Percentiles rank a stretch among this genome's conserved stretches.
Conservation (phyloP, 345 rosid species). For the Noccaea bulbosa region DNA sequence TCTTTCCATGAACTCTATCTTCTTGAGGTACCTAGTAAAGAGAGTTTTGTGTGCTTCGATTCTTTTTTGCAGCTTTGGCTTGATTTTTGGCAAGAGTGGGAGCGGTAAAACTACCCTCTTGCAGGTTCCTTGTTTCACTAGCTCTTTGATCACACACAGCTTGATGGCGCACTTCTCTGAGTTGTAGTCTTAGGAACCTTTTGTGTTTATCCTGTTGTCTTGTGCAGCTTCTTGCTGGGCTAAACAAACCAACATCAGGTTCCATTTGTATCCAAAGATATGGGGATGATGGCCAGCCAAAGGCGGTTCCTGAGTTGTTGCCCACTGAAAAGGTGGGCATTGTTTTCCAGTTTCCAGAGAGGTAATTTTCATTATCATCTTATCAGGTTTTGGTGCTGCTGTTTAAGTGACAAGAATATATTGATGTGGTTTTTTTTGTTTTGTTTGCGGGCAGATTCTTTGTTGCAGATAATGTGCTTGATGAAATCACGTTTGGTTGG, state of each 20-base stretch:
- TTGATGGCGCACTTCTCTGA: constrained; percentile 5
- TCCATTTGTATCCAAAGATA: constrained; percentile 75
- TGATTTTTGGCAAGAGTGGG: constrained; percentile 95
- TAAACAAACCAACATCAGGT: constrained; percentile 87
- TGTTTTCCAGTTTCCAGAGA: constrained; percentile 96
- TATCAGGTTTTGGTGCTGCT: not conserved
- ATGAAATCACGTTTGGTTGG: constrained; percentile 91
- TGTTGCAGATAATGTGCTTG: constrained; percentile 84
- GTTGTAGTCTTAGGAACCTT: constrained; percentile 4
- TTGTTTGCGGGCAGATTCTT: constrained; percentile 58
- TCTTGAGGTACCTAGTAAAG: not conserved
- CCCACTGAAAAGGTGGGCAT: constrained; percentile 81
- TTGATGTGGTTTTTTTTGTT: constrained; percentile 8
- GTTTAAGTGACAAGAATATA: not conserved
- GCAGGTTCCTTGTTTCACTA: constrained; percentile 55
- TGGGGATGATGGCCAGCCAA: constrained; percentile 58
- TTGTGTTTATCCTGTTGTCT: constrained; percentile 12
- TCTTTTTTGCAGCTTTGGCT: constrained; percentile 72
- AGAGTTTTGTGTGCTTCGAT: constrained; percentile 16
- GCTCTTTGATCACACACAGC: constrained; percentile 7
- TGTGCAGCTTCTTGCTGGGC: constrained; percentile 85
- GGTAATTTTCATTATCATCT: constrained; percentile 47
- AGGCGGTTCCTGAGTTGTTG: constrained; percentile 50
- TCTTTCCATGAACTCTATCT: not conserved
- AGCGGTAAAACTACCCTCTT: constrained; percentile 94